Evolutionary conservation across 192 early-diverging fungal genomes (phyloP), one percentile per base, ranked within the genome.

Genomic region (Chytriomyces hyalinus): DNA sequence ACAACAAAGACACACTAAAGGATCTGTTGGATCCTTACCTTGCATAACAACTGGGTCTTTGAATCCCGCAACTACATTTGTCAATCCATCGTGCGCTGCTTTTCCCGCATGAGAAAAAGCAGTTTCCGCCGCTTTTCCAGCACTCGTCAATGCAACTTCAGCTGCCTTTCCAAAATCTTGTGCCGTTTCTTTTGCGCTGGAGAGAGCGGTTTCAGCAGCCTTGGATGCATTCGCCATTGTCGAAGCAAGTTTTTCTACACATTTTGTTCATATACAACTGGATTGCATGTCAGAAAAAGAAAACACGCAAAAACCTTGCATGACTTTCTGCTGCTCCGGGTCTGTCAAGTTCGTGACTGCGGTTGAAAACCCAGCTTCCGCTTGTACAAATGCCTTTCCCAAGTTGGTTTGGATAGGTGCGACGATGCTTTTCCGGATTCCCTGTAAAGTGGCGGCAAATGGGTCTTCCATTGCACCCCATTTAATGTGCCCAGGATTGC

Each of bases 391-490:
- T 7, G 62, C 77, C 22, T 53, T 61, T 2, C 10, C 61, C 9
- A 78, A 11, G 62, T 72, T 72, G 8, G 69, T 70, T 53, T 72
- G 69, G 9, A 78, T 48, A 20, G 77, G 77, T 43, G 77, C 49
- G 20, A 57, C 53, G 9, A 78, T 71, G 8, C 44, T 65, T 26
- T 63, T 73, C 22, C 57, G 10, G 8, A 78, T 26, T 15, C 24
- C 24, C n/a, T 57, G 15, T 0, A 71, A 53, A 1, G 69, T 45
- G 45, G 49, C 50, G 4, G 20, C 60, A 26, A 73, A 36, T 17
- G 71, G 71, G 26, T 70, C 68, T 8, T 60, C 60, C 0, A 7
- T 17, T 0, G 26, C 46, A 22, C 59, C 53, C 11, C 45, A 60
- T 17, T 73, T 73, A 1, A 45, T 7, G 46, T 73, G 71, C n/a